A percentile compares a stretch with the other conserved stretches of the same genome.
phyloP scores from a whole-genome alignment of 805 yeast species.

The Monosporozyma aerobia region DNA sequence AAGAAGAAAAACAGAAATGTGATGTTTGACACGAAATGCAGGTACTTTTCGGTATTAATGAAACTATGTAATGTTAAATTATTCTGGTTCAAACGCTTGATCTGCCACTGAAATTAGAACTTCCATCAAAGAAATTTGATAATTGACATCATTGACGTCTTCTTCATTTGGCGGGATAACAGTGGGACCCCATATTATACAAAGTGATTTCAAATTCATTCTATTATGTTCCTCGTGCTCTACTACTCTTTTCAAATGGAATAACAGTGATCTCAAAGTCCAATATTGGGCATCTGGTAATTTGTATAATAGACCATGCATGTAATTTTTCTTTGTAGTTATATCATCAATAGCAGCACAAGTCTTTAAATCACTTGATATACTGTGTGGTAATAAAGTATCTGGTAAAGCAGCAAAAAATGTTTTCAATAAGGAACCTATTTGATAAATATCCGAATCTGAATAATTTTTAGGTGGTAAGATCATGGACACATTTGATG shows the following conservation, averaged over 20 bases:
- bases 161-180: constrained; percentile 60
- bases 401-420: constrained; percentile 83
- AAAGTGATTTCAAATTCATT: constrained; percentile 74
- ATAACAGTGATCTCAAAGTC: constrained; percentile 73
- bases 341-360: constrained; percentile 66
- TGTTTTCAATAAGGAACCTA: constrained; percentile 79
- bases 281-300: constrained; percentile 93
- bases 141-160: constrained; percentile 64
- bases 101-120: constrained; percentile 75
- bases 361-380: constrained; percentile 25
- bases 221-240: constrained; percentile 54
- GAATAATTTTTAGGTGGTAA: constrained; percentile 48
- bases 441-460: constrained; percentile 76
- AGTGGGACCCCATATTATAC: constrained; percentile 94
- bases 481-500: constrained; percentile 50
- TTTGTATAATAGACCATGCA: constrained; percentile 82
- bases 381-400: constrained; percentile 22
- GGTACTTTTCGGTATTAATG: background rate
- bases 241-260: constrained; percentile 74
- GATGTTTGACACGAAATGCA: background rate
- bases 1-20: background rate
- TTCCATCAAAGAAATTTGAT: constrained; percentile 71
- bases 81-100: constrained; percentile 65
- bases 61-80: background rate
- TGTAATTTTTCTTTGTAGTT: constrained; percentile 53